Evolutionary conservation across 2,329 filamentous ascomycete genomes (phyloP), one percentile per base, ranked within the genome.

Genomic region (Talaromyces sp.): DNA sequence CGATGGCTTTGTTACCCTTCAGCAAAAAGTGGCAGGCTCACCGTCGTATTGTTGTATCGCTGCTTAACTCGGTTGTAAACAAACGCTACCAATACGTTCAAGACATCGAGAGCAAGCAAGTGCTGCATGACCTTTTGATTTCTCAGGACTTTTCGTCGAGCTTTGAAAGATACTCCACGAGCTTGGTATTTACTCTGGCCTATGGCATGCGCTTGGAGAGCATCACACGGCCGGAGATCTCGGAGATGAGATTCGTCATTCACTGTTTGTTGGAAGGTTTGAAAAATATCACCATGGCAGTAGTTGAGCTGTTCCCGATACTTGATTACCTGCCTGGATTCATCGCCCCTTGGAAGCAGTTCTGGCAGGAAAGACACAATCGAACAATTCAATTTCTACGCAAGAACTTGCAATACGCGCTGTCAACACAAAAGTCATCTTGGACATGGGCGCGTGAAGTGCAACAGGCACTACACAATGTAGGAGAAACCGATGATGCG

Each of bases 131-230:
- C 7, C 71, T 85, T 6, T 71, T 85, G 13, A 64, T 72, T 3
- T 73, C 73, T 5, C 63, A 68, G 1, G 76, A 77, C 27, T 84
- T 82, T 74, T 81, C 82, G 67, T 77, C 79, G 58, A 74, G 79
- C 19, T 75, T 84, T 27, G 80, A 84, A 68, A 75, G 81, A 0
- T 85, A 82, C 67, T 82, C 82, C 0, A 78, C 79, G 1, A 82
- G 79, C 67, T 76, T 85, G 37, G 82, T 84, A 6, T 83, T 84
- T 67, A 82, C 79, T 5, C 80, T 84, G 3, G 77, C 82, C 4
- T 85, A 84, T 68, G 83, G 83, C 0, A 81, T 83, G 64, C 79
- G 82, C 7, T 81, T 84, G 58, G 63, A 68, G 3, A 68, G 64
- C 27, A 67, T 69, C 62, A 80, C 84, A 65, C 22, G 25, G 8